Base-by-base conservation (phyloP, 169 alveolate genomes). In the Plasmodium ovale region DNA sequence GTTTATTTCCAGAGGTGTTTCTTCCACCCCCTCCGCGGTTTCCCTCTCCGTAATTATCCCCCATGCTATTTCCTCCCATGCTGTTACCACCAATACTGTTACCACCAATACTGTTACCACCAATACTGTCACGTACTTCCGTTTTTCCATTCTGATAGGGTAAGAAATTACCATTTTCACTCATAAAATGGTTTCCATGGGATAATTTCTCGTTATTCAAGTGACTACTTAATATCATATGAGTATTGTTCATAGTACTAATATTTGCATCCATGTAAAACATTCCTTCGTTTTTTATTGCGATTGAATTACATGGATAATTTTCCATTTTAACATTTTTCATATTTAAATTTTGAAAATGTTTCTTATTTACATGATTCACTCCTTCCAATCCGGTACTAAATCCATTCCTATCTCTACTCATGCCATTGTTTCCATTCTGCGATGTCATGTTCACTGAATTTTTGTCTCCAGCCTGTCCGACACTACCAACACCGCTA, bases 271-370 rank as follows among this genome's bases (percentile, higher is more conserved):
- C 62, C n/a, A 19, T 12, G 1, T 16, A 4, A 5, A 12, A 14
- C n/a, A 60, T 31, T 29, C 44, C 49, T 2, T 77, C 88, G 19
- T 49, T 44, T n/a, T 68, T 77, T 42, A 77, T 21, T 33, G 33
- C 9, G 53, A 42, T 25, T 3, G 59, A 65, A 35, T 77, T 77
- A 77, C 25, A 77, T 53, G 68, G 39, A 37, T 60, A 44, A 23
- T 37, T 60, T 68, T 77, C 88, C 73, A 64, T 29, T 25, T 77
- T 60, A 4, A 60, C n/a, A 60, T 49, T 67, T 60, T 62, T 77
- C 25, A 77, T 77, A 77, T 77, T 77, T 47, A 47, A 59, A 74
- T 74, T 72, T 35, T 35, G 14, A 72, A 1, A 35, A 37, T 53
- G 51, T n/a, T 72, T 72, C 27, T 42, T 67, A 77, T 54, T 77